Base-by-base conservation (phyloP, 768 basidiomycete species). In the Lactarius hengduanensis region DNA sequence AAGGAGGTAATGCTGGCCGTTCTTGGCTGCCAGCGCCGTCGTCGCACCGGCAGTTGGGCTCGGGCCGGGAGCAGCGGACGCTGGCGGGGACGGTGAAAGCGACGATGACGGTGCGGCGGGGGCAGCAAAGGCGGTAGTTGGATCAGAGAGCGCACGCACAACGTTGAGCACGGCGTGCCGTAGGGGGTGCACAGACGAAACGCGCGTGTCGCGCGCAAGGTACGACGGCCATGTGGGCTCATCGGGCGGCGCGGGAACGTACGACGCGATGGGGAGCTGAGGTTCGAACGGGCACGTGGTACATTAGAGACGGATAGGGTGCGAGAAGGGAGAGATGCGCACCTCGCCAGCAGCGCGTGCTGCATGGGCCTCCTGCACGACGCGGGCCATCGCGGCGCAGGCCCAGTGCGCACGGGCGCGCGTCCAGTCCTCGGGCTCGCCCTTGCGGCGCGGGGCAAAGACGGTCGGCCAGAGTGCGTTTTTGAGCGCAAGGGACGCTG, bases 1-100 rank as follows among this genome's bases (percentile, higher is more conserved):
- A 30, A 98, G 82, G 54, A 98, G 87, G 76, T 99, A 99, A 73
- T 91, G 89, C 1, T 87, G 78, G 16, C 92, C 90, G 70, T 92
- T 93, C 26, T 45, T 64, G 40, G 40, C 26, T 10, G 66, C 6
- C 0, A 59, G 41, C 9, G 59, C 8, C 63, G 74, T 6, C 5
- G 61, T 30, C 26, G 59, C 8, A 62, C 71, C 0, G 36, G 50
- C 54, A 64, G 57, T 32, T 62, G 59, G 9, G 60, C 50, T 67
- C 71, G 71, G 28, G 65, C 15, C 30, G 64, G 26, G 13, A 16
- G 30, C 11, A 32, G 36, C 57, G 59, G 61, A 68, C 41, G 26
- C 32, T 7, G 71, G 64, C 70, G 67, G 54, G 63, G 70, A 64
- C 59, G 57, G 62, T 13, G 65, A 62, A 53, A 65, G 59, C 57